Conservation (phyloP, 495 filamentous ascomycete genomes). For the Tuber borchii region DNA sequence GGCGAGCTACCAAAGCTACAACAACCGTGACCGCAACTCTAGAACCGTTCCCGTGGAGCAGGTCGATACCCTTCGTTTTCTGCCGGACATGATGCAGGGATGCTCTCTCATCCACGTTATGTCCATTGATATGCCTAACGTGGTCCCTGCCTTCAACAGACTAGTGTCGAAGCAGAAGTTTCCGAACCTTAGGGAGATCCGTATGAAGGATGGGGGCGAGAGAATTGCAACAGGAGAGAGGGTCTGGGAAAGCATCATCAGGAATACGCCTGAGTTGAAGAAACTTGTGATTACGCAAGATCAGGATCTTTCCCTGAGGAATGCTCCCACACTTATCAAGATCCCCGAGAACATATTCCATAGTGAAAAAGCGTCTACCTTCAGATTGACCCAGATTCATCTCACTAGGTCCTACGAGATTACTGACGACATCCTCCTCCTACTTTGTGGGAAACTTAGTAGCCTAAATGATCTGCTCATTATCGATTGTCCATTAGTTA, state of each 20-base stretch:
- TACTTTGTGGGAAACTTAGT: slow-evolving; percentile 17
- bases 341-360: slow-evolving; percentile 8
- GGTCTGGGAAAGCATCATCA: slow-evolving; percentile 22
- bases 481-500: slow-evolving; percentile 37
- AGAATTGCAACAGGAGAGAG: slow-evolving; percentile 12
- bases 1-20: slow-evolving; percentile 3
- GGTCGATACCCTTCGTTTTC: not conserved
- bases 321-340: slow-evolving; percentile 23
- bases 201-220: slow-evolving; percentile 33
- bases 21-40: not conserved
- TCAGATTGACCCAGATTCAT: slow-evolving; percentile 25
- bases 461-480: slow-evolving; percentile 31
- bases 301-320: slow-evolving; percentile 27
- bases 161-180: slow-evolving; percentile 10
- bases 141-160: not conserved
- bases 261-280: slow-evolving; percentile 30
- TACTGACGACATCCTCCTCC: slow-evolving; percentile 23
- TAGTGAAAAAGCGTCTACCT: not conserved
- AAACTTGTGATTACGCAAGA: slow-evolving; percentile 28
- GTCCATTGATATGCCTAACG: slow-evolving; percentile 1
- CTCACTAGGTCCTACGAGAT: slow-evolving; percentile 33
- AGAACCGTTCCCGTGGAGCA: not conserved
- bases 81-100: not conserved
- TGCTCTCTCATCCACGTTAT: not conserved
- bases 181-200: slow-evolving; percentile 31